Conservation (phyloP, 495 filamentous ascomycete species). For the Corynascus novoguineensis region DNA sequence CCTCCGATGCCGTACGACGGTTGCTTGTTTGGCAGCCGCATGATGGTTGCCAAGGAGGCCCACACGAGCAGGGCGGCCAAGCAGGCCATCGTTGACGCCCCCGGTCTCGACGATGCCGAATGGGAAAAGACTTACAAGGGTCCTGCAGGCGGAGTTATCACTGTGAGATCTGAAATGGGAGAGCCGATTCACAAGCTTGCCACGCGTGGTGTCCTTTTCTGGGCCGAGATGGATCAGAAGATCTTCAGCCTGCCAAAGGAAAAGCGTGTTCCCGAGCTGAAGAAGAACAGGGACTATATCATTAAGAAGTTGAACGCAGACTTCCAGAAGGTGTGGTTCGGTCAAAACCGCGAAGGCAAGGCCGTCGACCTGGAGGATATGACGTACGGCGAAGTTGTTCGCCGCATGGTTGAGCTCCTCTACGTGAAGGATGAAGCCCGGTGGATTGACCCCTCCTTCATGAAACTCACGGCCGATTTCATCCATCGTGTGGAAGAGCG, state of each 20-base stretch:
- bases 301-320: constrained; percentile 97
- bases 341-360: constrained; percentile 74
- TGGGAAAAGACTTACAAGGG: constrained; percentile 99
- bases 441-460: constrained; percentile 88
- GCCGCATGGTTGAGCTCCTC: constrained; percentile 92
- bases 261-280: constrained; percentile 84
- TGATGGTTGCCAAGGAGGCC: constrained; percentile 94
- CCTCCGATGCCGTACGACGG: constrained; percentile 94
- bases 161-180: constrained; percentile 97
- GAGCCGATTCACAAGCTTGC: constrained; percentile 98
- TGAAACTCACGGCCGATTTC: constrained; percentile 82
- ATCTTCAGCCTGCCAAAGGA: constrained; percentile 95
- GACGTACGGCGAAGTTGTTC: constrained; percentile 91
- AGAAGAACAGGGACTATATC: constrained; percentile 89
- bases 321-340: constrained; percentile 99
- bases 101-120: constrained; percentile 76
- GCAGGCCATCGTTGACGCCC: constrained; percentile 87
- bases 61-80: constrained; percentile 91
- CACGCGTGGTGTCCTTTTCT: constrained; percentile 88
- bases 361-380: constrained; percentile 95
- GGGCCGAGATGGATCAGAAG: constrained; percentile 96
- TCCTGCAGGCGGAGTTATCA: constrained; percentile 86
- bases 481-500: constrained; percentile 94
- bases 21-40: constrained; percentile 80
- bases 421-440: constrained; percentile 89